Evolutionary conservation across 2,329 filamentous ascomycete species (phyloP), one percentile per base, ranked within the genome.

Genomic region (Chaetomium sp.): DNA sequence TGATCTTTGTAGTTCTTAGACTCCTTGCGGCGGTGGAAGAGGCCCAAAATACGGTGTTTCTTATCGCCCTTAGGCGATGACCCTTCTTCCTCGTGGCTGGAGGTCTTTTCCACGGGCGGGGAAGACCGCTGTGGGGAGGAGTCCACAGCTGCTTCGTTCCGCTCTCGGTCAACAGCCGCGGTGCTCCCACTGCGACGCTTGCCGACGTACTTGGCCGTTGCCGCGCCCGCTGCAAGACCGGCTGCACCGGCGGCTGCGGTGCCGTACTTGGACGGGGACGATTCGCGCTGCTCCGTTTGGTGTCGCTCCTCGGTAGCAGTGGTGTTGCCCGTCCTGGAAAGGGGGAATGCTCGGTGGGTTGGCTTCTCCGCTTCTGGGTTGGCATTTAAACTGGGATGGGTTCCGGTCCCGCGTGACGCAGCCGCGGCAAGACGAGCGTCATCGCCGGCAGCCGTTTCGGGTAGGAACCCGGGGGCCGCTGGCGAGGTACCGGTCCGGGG

Each of bases 21-120:
- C 19, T 59, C 56, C 53, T 63, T 64, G 55, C 59, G 46, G 12
- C 62, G 58, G 38, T 61, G 58, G 57, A 66, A 65, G 47, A 65
- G 57, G 32, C 64, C 59, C 9, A 65, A 44, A 12, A 66, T 55
- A n/a, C 46, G 53, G 41, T 60, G 56, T 52, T 59, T 62, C 55
- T 54, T 60, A 12, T 61, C 59, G 2, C 48, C 44, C 7, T 59
- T 59, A 6, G 53, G 49, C 0, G 19, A 27, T 3, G 59, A 55
- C 1, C 10, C 46, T 2, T 59, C 57, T 4, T 58, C 55, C 19
- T 27, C 19, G 32, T 52, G 38, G 42, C 51, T 54, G 37, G 35
- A 48, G 3, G 54, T 53, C 38, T 58, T 56, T 8, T 55, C 47
- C 12, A 44, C 44, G 1, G 57, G 55, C 1, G 55, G 51, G 7